Conservation (phyloP, 768 basidiomycete species). For the Russula foetens region DNA sequence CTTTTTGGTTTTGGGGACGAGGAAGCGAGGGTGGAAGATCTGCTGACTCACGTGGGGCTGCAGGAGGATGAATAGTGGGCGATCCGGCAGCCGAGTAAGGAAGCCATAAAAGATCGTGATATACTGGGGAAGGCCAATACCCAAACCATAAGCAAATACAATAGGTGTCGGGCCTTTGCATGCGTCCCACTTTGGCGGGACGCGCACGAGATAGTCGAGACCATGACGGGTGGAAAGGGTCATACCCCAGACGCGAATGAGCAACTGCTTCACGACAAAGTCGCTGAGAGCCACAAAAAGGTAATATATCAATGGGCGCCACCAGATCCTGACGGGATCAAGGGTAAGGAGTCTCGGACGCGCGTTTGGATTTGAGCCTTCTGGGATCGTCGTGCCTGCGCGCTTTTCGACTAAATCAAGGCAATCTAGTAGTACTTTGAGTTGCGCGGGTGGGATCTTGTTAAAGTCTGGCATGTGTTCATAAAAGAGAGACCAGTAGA, state of each 20-base stretch:
- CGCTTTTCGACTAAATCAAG: slow-evolving; percentile 62
- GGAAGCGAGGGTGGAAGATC: slow-evolving; percentile 67
- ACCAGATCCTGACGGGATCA: slow-evolving; percentile 62
- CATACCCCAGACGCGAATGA: slow-evolving; percentile 36
- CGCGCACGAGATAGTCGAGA: slow-evolving; percentile 75
- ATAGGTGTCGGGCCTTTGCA: slow-evolving; percentile 54
- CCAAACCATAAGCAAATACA: slow-evolving; percentile 84
- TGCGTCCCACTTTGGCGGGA: slow-evolving; percentile 60
- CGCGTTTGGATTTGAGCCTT: slow-evolving; percentile 46
- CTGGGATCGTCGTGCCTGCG: slow-evolving; percentile 53
- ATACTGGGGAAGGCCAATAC: slow-evolving; percentile 74
- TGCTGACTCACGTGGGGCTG: slow-evolving; percentile 86
- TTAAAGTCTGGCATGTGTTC: slow-evolving; percentile 47
- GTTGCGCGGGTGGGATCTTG: slow-evolving; percentile 38
- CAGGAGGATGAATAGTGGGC: slow-evolving; percentile 68
- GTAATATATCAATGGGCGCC: slow-evolving; percentile 66
- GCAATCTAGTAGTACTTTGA: slow-evolving; percentile 47
- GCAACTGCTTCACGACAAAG: slow-evolving; percentile 36
- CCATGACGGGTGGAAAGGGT: slow-evolving; percentile 45
- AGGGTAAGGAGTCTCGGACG: slow-evolving; percentile 63
- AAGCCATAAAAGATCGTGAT: slow-evolving; percentile 51
- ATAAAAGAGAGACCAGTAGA: slow-evolving; percentile 81
- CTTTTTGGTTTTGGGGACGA: slow-evolving; percentile 59
- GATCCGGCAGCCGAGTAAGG: slow-evolving; percentile 45
- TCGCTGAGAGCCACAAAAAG: slow-evolving; percentile 42